Base-by-base conservation (phyloP, 257 asterid genomes). In the Penstemon barbatus region DNA sequence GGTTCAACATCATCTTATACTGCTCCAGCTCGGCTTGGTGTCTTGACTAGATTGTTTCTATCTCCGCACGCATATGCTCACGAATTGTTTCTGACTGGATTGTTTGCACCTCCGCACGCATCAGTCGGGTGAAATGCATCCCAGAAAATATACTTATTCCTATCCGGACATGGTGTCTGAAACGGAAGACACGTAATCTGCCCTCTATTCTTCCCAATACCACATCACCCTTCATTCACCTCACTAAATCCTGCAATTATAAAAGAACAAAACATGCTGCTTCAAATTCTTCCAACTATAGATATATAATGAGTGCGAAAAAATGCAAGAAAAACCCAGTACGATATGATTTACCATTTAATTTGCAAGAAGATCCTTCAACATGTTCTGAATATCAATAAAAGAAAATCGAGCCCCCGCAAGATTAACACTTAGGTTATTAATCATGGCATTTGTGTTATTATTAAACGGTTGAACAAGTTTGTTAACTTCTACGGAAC, bases 41-140 rank as follows among this genome's bases (percentile, higher is more conserved):
- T n/a, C n/a, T n/a, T n/a, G n/a, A n/a, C n/a, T n/a, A n/a, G n/a
- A n/a, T n/a, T n/a, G n/a, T n/a, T n/a, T n/a, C n/a, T n/a, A n/a
- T n/a, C n/a, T n/a, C n/a, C n/a, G n/a, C n/a, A n/a, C n/a, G n/a
- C n/a, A n/a, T n/a, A n/a, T n/a, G n/a, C n/a, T n/a, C n/a, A n/a
- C n/a, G n/a, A n/a, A n/a, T n/a, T n/a, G n/a, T n/a, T n/a, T n/a
- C n/a, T n/a, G n/a, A n/a, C n/a, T n/a, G n/a, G n/a, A n/a, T n/a
- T n/a, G n/a, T n/a, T n/a, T n/a, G n/a, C n/a, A n/a, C n/a, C n/a
- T n/a, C n/a, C n/a, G n/a, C n/a, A n/a, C n/a, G 98, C 98, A 52
- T 77, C 92, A 3, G 98, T 89, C 0, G 97, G 98, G 68, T 92
- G 97, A 69, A 86, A 92, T 3, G 98, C 98, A 44, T 92, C 98